Evolutionary conservation across 306 rosid genomes (phyloP).

Genomic region (Vigna unguiculata): DNA sequence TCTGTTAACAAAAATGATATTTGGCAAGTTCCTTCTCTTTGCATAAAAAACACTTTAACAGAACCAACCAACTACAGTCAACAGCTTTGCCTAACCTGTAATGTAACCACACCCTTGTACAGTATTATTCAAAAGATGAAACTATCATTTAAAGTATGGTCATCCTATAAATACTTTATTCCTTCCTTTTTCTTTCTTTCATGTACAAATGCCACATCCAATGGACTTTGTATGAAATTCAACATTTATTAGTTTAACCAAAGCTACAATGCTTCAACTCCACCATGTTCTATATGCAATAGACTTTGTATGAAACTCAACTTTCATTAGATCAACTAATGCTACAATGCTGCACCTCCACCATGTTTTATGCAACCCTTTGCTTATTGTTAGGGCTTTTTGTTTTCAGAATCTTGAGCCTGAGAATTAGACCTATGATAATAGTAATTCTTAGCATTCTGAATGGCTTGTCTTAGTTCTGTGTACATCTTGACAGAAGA

Average conservation of each 20-base stretch:
- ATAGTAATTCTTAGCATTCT: constrained; percentile 43
- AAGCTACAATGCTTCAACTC: constrained; percentile 32
- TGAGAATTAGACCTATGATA: constrained; percentile 40
- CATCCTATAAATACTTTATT: constrained; percentile 35
- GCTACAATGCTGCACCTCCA: constrained; percentile 30
- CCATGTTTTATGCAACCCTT: constrained; percentile 1
- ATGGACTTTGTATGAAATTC: constrained; percentile 38
- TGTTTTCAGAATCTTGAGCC: constrained; percentile 41
- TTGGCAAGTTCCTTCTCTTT: constrained; percentile 50
- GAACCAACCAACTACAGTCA: constrained; percentile 47
- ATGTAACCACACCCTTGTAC: constrained; percentile 41
- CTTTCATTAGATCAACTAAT: constrained; percentile 9
- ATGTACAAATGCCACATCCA: constrained; percentile 52
- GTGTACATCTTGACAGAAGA: constrained; percentile 65
- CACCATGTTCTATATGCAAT: not conserved
- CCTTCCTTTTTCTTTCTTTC: constrained; percentile 41
- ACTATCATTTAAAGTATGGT: constrained; percentile 19
- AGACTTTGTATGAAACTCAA: constrained; percentile 41
- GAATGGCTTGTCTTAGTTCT: constrained; percentile 59
- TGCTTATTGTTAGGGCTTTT: constrained; percentile 3
- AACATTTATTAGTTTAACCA: constrained; percentile 23
- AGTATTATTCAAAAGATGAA: constrained; percentile 40
- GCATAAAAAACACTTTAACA: constrained; percentile 31
- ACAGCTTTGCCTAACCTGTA: constrained; percentile 43
- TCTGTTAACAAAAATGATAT: constrained; percentile 46